Percentiles rank a stretch among this genome's conserved stretches.
Conservation (phyloP, 2,329 filamentous ascomycete species). For the Neospermospora avenae region DNA sequence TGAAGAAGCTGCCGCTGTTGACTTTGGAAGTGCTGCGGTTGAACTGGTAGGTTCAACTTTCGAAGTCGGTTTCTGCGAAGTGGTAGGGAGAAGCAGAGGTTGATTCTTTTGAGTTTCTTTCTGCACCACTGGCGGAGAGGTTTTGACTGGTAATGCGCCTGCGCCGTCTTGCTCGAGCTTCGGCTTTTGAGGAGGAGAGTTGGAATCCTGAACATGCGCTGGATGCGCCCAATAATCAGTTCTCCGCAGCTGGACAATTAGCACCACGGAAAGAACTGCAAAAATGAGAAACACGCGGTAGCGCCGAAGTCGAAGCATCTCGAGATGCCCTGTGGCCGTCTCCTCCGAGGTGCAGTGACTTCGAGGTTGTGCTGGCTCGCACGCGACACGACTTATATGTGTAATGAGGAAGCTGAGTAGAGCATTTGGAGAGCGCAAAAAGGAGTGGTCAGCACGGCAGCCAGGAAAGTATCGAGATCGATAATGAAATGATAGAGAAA, state of each 20-base stretch:
- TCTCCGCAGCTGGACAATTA: constrained; percentile 23
- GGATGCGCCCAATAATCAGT: constrained; percentile 19
- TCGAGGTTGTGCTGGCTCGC: constrained; percentile 3
- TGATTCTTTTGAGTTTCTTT: neutral
- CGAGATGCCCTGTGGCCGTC: constrained; percentile 16
- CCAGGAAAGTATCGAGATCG: neutral
- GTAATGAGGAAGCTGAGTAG: constrained; percentile 2
- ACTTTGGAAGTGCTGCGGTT: neutral
- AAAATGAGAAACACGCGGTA: constrained; percentile 52
- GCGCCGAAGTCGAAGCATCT: constrained; percentile 57
- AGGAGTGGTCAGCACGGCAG: neutral
- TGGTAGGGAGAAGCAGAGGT: neutral
- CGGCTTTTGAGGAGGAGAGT: constrained; percentile 8
- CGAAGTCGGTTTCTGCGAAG: neutral
- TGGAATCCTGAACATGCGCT: constrained; percentile 6
- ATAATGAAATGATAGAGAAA: neutral
- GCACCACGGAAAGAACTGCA: constrained; percentile 19
- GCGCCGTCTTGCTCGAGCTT: constrained; percentile 3
- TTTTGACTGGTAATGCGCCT: neutral
- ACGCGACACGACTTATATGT: constrained; percentile 19
- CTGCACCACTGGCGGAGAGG: neutral
- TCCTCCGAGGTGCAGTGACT: constrained; percentile 1
- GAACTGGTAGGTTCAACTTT: neutral
- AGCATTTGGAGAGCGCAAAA: neutral
- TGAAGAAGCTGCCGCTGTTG: constrained; percentile 11